Evolutionary conservation across 1,139 yeast species (phyloP), one percentile per base, ranked within the genome.

Genomic region (Meyerozyma guilliermondii): DNA sequence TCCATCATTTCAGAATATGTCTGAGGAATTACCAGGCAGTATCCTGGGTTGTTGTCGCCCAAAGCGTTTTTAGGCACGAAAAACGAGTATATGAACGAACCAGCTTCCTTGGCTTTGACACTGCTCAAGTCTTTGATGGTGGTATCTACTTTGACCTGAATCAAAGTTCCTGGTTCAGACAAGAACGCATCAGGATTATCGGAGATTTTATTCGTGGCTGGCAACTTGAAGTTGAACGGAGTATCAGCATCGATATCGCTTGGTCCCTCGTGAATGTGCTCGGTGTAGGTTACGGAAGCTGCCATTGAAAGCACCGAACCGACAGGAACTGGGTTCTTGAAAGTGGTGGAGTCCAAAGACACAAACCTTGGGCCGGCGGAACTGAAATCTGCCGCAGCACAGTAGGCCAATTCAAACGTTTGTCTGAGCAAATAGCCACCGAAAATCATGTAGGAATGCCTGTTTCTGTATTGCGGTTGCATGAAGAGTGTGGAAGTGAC

Each of bases 391-490:
- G 96, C 95, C 10, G 96, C 87, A 14, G 94, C 81, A 63, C 95
- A 86, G 61, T 89, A 89, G 2, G 96, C 97, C 54, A 89, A 76
- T 62, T 89, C 97, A 62, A 89, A 89, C 4, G 96, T 81, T 65
- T 88, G 96, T 62, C 96, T 81, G 68, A 89, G 77, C 56, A 89
- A 69, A 58, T 89, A 89, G 23, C 97, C 97, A 51, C 97, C 97
- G 61, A 89, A 89, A 41, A 89, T 87, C 91, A 89, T 88, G 63
- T 85, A 87, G 9, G 95, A 86, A 59, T 89, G 96, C 60, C 96
- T 79, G 68, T 89, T 89, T 64, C 97, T 79, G 66, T 88, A 89
- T 66, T 89, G 97, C 2, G 97, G 97, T 66, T 89, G 97, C 94
- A 89, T 91, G 64, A 89, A 82, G 53, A 83, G 73, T 6, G 96